These are phyloP conservation scores for Vigna mungo DNA, from an alignment of 306 rosid species.

Conservation along the genomic window DNA sequence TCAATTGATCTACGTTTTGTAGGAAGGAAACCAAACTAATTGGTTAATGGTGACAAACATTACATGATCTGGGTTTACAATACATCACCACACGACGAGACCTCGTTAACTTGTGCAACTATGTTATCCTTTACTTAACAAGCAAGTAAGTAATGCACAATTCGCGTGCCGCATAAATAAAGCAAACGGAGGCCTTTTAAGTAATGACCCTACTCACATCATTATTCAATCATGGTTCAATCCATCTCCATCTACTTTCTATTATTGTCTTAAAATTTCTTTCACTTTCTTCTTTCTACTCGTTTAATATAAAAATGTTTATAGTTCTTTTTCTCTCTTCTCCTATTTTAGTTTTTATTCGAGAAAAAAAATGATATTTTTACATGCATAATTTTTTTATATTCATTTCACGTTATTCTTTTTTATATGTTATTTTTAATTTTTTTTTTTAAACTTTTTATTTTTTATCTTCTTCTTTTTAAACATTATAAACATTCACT, in stretches of 20 bases:
- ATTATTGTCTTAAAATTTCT: neutral
- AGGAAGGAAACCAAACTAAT: conserved; percentile 5
- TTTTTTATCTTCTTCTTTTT: no score
- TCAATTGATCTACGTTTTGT: neutral
- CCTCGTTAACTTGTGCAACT: conserved; percentile 22
- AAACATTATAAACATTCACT: no score
- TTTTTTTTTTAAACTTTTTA: no score
- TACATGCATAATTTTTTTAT: no score
- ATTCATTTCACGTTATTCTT: no score
- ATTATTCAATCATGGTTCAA: neutral
- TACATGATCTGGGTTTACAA: no score
- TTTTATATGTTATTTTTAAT: no score
- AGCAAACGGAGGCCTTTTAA: neutral
- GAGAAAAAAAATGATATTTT: no score
- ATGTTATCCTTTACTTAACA: conserved; percentile 13
- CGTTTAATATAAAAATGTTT: neutral
- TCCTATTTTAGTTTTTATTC: neutral
- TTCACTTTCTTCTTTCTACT: neutral
- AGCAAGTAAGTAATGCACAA: conserved; percentile 20
- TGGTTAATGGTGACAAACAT: neutral
- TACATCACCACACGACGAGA: neutral
- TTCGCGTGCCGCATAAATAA: neutral
- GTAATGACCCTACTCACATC: neutral
- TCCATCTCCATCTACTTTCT: neutral
- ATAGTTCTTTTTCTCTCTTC: neutral